Evolutionary conservation across 2,329 filamentous ascomycete genomes (phyloP), one percentile per base, ranked within the genome.

Genomic region (Colletotrichum scovillei): DNA sequence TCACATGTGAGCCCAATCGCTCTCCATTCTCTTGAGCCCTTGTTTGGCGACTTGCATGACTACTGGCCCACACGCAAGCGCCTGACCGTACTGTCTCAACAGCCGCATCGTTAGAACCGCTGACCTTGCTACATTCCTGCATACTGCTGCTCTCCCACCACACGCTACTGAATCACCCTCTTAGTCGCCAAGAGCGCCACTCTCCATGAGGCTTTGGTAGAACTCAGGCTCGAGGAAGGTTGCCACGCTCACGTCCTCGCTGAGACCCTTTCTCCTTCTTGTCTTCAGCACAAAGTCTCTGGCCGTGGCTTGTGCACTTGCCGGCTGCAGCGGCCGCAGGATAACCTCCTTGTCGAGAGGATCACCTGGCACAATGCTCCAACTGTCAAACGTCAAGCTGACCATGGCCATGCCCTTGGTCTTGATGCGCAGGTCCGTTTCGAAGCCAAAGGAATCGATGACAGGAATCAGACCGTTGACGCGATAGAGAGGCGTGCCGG

Each of bases 201-300:
- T 97, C 83, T 97, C 95, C 84, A 95, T 94, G 79, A 98, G 84
- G 77, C 91, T 94, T 82, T 93, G 92, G 85, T 97, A 97, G 74
- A 98, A 91, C 82, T 98, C 97, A 1, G 95, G 94, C 86, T 99
- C 97, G 76, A 99, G 86, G 84, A 98, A 99, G 81, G 97, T 98
- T 82, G 95, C 95, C 69, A 98, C 95, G 35, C 93, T 96, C 53
- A 98, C 95, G 82, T 98, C 97, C 86, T 98, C 97, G 75, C 94
- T 96, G 75, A 99, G 83, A 1, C 97, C 97, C 88, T 99, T 99
- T 77, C 97, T 90, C 79, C 95, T 88, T 77, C 97, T 90, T 11
- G 97, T 99, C 90, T 99, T 99, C 75, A 98, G 89, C 67, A 98
- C 95, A 83, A 99, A 98, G 82, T 99, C 97, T 74, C 97, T 89